Conservation (phyloP, 768 basidiomycete genomes). For the Tricholoma sp. region DNA sequence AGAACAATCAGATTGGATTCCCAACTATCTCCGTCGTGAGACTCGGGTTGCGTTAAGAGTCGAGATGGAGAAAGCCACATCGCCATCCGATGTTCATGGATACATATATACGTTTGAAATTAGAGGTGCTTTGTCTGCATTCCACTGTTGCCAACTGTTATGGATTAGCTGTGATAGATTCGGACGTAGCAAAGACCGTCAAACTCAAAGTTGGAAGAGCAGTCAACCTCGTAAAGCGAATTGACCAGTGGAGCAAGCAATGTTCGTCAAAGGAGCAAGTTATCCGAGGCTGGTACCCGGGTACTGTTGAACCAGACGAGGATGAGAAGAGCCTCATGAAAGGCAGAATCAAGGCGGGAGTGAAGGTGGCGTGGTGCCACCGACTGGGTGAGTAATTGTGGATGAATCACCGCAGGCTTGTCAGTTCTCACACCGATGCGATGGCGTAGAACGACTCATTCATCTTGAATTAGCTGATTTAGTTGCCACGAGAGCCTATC, state of each 20-base stretch:
- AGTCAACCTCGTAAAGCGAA: slow-evolving; percentile 63
- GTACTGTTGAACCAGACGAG: slow-evolving; percentile 37
- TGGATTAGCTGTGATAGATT: slow-evolving; percentile 8
- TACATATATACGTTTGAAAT: slow-evolving; percentile 85
- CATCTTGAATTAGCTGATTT: slow-evolving; percentile 79
- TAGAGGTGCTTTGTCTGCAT: slow-evolving; percentile 41
- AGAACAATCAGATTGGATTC: slow-evolving; percentile 57
- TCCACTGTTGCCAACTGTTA: background rate
- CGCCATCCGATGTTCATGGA: slow-evolving; percentile 57
- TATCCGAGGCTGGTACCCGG: slow-evolving; percentile 71
- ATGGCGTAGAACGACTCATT: slow-evolving; percentile 55
- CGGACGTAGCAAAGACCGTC: slow-evolving; percentile 32
- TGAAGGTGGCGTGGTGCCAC: slow-evolving; percentile 62
- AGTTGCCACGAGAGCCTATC: slow-evolving; percentile 50
- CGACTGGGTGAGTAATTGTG: slow-evolving; percentile 42
- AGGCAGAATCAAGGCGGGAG: slow-evolving; percentile 57
- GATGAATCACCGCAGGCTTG: background rate
- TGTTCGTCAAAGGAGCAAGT: slow-evolving; percentile 75
- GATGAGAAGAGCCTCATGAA: slow-evolving; percentile 50
- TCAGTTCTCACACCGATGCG: background rate
- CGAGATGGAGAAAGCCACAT: slow-evolving; percentile 45
- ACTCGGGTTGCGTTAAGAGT: slow-evolving; percentile 51
- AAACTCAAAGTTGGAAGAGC: slow-evolving; percentile 79
- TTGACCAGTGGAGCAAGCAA: slow-evolving; percentile 79
- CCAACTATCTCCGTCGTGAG: slow-evolving; percentile 52